Evolutionary conservation across 805 yeast genomes (phyloP), one percentile per base, ranked within the genome.

Genomic region (Pichia eremophila): DNA sequence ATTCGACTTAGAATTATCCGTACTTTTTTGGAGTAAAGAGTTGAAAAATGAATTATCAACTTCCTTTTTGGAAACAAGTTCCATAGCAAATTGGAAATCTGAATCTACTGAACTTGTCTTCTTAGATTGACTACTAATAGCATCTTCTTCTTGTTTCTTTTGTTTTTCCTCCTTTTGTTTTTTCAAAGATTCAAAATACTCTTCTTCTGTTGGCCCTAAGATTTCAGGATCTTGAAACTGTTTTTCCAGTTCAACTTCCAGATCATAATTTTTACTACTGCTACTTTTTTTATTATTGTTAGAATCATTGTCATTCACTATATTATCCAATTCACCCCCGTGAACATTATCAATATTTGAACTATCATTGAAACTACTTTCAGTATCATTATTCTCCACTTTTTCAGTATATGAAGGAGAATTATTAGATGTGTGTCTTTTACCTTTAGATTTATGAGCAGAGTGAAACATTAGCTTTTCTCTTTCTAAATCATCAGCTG

Each of bases 401-500:
- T 12, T 29, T 29, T 12, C 36, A 5, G 8, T 7, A 27, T 17
- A 8, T 1, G 34, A 15, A 3, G 9, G 22, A 27, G 3, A 15
- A 18, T 5, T 15, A 19, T 12, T 10, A 5, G 35, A n/a, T 8
- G 22, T 18, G 15, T 15, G 8, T 11, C 25, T 18, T 22, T n/a
- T 27, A 12, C 25, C 34, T 14, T 25, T 25, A 7, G 27, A 36
- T 31, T 14, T 25, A 6, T 38, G 39, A 18, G 44, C 40, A 6
- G 46, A 41, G 37, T 47, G 59, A 40, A 47, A 63, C 12, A 52
- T 45, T 46, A 51, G 39, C 46, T 61, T 62, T 32, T 63, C 67
- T 31, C 54, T 49, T 45, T 63, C 67, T 28, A 63, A 55, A 28
- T 63, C 67, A 46, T 60, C 59, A 40, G 54, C 52, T 11, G 64